Evolutionary conservation across 2,329 filamentous ascomycete genomes (phyloP).

Genomic region (Exophiala calicioides): DNA sequence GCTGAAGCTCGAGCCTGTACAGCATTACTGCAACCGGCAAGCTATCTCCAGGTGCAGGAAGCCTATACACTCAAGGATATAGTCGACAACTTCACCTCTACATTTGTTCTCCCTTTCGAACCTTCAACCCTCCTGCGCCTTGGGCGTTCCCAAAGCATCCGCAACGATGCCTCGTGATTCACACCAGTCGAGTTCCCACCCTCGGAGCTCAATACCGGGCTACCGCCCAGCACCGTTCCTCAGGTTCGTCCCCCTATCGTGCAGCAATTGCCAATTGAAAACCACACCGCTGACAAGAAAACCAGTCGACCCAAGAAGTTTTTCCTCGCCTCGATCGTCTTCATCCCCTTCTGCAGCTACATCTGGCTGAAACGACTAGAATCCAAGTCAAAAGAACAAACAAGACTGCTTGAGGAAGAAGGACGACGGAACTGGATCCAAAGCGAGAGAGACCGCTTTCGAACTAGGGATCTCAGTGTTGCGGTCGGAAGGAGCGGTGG

Average conservation of each 20-base stretch:
- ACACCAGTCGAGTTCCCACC: conserved; percentile 8
- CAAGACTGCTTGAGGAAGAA: conserved; percentile 24
- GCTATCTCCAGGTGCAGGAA: too few species aligned
- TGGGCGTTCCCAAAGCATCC: not conserved
- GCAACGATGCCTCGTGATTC: conserved; percentile 17
- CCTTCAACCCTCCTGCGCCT: not conserved
- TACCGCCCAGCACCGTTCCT: conserved; percentile 23
- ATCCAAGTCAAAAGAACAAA: conserved; percentile 18
- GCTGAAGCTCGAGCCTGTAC: too few species aligned
- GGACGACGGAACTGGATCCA: conserved; percentile 26
- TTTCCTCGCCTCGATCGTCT: conserved; percentile 20
- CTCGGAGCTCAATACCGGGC: conserved; percentile 25
- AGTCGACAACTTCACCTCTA: too few species aligned
- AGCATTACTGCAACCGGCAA: too few species aligned
- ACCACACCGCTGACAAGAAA: too few species aligned
- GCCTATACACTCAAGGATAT: too few species aligned
- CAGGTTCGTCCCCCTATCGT: conserved; percentile 13
- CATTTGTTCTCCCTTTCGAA: too few species aligned
- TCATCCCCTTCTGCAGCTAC: conserved; percentile 25
- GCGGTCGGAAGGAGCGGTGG: conserved; percentile 26
- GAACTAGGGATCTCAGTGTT: conserved; percentile 19
- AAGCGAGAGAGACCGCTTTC: conserved; percentile 20
- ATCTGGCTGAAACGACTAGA: conserved; percentile 25
- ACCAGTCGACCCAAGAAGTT: conserved; percentile 22
- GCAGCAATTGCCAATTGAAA: too few species aligned